Evolutionary conservation across 371 early-diverging fungal species (phyloP).

Genomic region (Coemansia linderi): DNA sequence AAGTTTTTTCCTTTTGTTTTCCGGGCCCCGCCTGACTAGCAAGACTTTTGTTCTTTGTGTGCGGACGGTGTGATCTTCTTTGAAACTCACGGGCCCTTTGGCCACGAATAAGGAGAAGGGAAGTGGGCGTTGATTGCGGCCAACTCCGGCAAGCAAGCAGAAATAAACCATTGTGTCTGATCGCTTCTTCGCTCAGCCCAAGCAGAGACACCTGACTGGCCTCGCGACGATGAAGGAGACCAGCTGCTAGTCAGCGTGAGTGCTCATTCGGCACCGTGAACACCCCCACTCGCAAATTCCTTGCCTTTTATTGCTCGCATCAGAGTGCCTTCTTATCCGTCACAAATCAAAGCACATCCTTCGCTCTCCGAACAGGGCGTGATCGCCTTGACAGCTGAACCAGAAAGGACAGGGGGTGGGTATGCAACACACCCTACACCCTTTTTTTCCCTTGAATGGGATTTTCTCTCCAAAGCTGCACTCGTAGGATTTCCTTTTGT

Average conservation of each 20-base stretch:
- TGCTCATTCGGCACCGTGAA: background rate
- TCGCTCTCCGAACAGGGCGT: background rate
- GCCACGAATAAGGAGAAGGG: background rate
- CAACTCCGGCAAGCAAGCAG: background rate
- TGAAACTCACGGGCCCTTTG: background rate
- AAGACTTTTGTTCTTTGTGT: background rate
- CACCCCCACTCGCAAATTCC: background rate
- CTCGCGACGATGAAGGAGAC: background rate
- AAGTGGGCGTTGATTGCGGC: background rate
- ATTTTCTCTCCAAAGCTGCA: background rate
- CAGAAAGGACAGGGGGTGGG: background rate
- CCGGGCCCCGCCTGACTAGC: background rate
- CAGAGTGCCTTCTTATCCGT: background rate
- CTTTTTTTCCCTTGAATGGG: background rate
- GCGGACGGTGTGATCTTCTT: background rate
- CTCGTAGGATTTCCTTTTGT: background rate
- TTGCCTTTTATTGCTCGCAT: background rate
- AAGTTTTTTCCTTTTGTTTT: no score
- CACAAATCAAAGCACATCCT: background rate
- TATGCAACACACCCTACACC: constrained; percentile 1
- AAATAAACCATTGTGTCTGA: background rate
- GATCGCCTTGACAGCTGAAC: background rate
- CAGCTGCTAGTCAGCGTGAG: background rate
- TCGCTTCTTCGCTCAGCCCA: background rate
- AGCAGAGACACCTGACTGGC: background rate